These are phyloP conservation scores for Trichoderma oligosporum DNA, from an alignment of 2,329 filamentous ascomycete genomes.

Conservation along the genomic window DNA sequence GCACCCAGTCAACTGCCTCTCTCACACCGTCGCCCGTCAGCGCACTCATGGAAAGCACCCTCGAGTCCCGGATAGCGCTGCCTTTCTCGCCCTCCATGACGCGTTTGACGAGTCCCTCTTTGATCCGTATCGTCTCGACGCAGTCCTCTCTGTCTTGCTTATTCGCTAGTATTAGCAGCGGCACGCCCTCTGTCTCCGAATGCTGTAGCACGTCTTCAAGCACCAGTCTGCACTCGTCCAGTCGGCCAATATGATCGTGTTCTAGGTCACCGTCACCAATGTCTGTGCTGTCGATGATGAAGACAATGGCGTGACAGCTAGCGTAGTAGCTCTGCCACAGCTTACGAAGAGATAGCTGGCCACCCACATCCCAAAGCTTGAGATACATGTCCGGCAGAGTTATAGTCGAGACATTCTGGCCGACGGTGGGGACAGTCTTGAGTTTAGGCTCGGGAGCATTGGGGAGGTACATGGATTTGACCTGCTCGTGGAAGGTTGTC, in stretches of 20 bases:
- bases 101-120: slow-evolving; percentile 91
- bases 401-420: slow-evolving; percentile 93
- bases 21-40: slow-evolving; percentile 80
- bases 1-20: slow-evolving; percentile 96
- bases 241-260: slow-evolving; percentile 50
- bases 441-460: slow-evolving; percentile 59
- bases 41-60: slow-evolving; percentile 89
- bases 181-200: slow-evolving; percentile 85
- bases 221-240: slow-evolving; percentile 86
- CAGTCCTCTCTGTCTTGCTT: slow-evolving; percentile 98
- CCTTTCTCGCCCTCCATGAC: slow-evolving; percentile 95
- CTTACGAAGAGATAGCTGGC: slow-evolving; percentile 80
- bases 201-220: slow-evolving; percentile 86
- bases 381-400: slow-evolving; percentile 91
- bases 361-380: slow-evolving; percentile 97
- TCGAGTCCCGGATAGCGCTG: slow-evolving; percentile 77
- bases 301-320: slow-evolving; percentile 93
- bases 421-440: slow-evolving; percentile 93
- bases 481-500: slow-evolving; percentile 94
- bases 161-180: slow-evolving; percentile 87
- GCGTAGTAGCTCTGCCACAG: slow-evolving; percentile 97
- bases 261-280: slow-evolving; percentile 76
- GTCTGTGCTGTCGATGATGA: slow-evolving; percentile 94
- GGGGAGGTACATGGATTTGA: slow-evolving; percentile 80
- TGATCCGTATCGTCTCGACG: slow-evolving; percentile 94